Evolutionary conservation across 1,284 basidiomycete genomes (phyloP), one percentile per base, ranked within the genome.

Genomic region (Ustilago nuda): DNA sequence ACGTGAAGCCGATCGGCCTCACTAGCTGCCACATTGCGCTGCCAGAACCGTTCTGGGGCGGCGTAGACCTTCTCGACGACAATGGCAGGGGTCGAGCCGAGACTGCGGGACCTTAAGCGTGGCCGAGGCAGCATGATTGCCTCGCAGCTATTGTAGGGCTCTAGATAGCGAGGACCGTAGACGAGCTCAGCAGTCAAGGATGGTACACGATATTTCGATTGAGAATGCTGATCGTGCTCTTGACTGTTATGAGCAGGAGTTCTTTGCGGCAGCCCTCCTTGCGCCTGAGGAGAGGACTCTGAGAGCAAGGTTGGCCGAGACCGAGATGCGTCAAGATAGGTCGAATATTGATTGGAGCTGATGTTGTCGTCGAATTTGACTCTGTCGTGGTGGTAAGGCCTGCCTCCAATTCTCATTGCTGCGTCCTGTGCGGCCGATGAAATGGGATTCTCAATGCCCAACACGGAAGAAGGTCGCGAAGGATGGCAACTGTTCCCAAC

Each of bases 131-230:
- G 33, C 43, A 67, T 53, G 45, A 70, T 60, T 11, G 58, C 61
- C 50, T 75, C 67, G 64, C 72, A 75, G 5, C 45, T 69, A 32
- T 59, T 75, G 33, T 51, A 23, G 0, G 72, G 64, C 54, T 75
- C 72, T 13, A 70, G 46, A 32, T 61, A 65, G 30, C n/a, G 53
- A 12, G 63, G 50, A 5, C 52, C 30, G 23, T 23, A 33, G 6
- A 56, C 35, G n/a, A 41, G 30, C 13, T 67, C 61, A 9, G 60
- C 39, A 8, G 53, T 56, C 19, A 63, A 46, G 15, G 57, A 27
- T 19, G 43, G 43, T n/a, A 17, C 17, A 4, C 11, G 59, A 35
- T 4, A 1, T 2, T 27, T 30, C 35, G n/a, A 17, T 43, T 19
- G 27, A 33, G 36, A 32, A 19, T 32, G 13, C 33, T 32, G n/a